Conservation (phyloP, 1,284 basidiomycete genomes). For the Somion occarium region DNA sequence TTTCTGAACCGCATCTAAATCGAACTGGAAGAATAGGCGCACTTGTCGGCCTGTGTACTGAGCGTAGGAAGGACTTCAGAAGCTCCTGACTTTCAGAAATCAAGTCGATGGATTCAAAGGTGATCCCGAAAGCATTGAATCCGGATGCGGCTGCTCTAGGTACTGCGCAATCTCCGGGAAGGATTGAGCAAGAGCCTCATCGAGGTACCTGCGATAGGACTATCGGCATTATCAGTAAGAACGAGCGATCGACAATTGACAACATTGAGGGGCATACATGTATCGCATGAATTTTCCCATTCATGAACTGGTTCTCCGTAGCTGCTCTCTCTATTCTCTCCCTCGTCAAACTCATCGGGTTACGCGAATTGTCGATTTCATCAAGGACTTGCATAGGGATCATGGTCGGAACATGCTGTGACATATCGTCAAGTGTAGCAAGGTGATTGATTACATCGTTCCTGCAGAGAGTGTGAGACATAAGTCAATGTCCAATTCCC, state of each 20-base stretch:
- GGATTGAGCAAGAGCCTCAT: slow-evolving; percentile 53
- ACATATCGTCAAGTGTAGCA: slow-evolving; percentile 57
- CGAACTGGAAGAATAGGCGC: too few relatives aligned
- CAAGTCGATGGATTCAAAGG: too few relatives aligned
- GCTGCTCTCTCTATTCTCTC: slow-evolving; percentile 75
- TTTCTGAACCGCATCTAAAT: too few relatives aligned
- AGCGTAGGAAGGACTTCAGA: too few relatives aligned
- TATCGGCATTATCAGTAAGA: slow-evolving; percentile 21
- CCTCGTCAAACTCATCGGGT: slow-evolving; percentile 75
- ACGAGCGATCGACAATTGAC: too few relatives aligned
- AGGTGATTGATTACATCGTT: slow-evolving; percentile 70
- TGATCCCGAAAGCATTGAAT: too few relatives aligned
- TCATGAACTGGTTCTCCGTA: slow-evolving; percentile 85
- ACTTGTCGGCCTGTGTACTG: too few relatives aligned
- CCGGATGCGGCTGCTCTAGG: too few relatives aligned
- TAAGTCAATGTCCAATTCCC: slow-evolving; percentile 1
- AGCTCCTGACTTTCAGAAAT: too few relatives aligned
- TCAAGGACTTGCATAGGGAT: slow-evolving; percentile 68
- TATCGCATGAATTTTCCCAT: slow-evolving; percentile 78
- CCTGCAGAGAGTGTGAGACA: slow-evolving; percentile 33
- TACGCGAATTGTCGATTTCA: slow-evolving; percentile 73
- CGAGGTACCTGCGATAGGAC: slow-evolving; percentile 53
- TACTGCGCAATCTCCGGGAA: slow-evolving; percentile 51
- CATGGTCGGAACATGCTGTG: slow-evolving; percentile 53
- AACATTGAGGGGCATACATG: slow-evolving; percentile 40